Conservation (phyloP, 176 grass and related monocot species). For the Cymbopogon citratus region DNA sequence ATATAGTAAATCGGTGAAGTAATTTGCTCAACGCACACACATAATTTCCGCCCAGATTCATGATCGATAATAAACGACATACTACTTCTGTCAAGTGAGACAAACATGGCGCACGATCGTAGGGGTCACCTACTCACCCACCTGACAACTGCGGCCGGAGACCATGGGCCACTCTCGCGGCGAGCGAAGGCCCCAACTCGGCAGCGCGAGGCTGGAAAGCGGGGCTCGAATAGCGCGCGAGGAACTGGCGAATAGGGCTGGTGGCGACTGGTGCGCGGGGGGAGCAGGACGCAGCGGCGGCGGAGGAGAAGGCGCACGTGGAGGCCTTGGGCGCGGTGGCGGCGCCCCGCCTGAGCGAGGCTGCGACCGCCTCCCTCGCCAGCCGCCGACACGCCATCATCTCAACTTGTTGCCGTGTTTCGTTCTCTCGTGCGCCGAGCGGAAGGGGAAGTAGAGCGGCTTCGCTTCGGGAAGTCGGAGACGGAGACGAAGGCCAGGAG, state of each 20-base stretch:
- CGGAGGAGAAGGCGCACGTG: neutral
- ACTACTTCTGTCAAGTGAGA: neutral
- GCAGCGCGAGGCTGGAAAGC: constrained; percentile 3
- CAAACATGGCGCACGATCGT: neutral
- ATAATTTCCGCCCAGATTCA: neutral
- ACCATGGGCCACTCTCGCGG: neutral
- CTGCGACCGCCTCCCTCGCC: neutral
- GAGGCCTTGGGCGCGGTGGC: neutral
- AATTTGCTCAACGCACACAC: neutral
- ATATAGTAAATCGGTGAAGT: neutral
- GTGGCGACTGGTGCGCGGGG: neutral
- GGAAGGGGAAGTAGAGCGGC: neutral
- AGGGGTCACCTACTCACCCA: constrained; percentile 16
- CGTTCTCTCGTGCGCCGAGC: neutral
- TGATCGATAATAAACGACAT: neutral
- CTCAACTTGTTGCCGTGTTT: neutral
- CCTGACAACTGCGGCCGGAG: constrained; percentile 14
- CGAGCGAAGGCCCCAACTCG: constrained; percentile 2
- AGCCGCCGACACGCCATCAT: constrained; percentile 38
- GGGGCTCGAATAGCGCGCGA: neutral
- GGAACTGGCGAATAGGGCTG: constrained; percentile 2
- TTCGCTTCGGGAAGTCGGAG: neutral
- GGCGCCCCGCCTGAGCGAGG: constrained; percentile 10
- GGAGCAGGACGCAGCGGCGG: neutral
- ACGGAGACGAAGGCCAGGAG: too few relatives aligned